Evolutionary conservation across 2,329 filamentous ascomycete species (phyloP).

Genomic region (Verticillium klebahnii): DNA sequence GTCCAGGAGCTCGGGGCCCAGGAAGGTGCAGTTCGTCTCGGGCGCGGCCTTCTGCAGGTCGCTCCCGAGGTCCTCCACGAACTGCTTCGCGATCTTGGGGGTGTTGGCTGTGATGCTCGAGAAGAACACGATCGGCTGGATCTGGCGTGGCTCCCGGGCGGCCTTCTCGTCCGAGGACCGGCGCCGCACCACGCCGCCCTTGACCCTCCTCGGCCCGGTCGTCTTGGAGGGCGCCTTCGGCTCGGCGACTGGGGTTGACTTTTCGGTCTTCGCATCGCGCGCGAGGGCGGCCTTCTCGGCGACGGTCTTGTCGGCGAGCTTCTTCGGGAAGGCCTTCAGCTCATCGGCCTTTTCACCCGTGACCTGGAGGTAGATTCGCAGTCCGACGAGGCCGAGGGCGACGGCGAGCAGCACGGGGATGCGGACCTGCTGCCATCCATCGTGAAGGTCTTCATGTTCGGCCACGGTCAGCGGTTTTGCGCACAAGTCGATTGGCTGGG

Average conservation of each 20-base stretch:
- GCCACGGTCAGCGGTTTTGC: neutral
- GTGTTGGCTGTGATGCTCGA: conserved; percentile 84
- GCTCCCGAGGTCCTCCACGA: conserved; percentile 51
- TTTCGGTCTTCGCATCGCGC: conserved; percentile 7
- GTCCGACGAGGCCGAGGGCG: conserved; percentile 7
- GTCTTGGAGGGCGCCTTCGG: conserved; percentile 24
- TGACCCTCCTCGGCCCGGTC: conserved; percentile 44
- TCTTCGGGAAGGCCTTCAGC: conserved; percentile 9
- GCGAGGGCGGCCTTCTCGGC: conserved; percentile 7
- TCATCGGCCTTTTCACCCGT: conserved; percentile 7
- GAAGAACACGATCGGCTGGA: conserved; percentile 81
- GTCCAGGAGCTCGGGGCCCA: conserved; percentile 65
- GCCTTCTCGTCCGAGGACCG: conserved; percentile 5
- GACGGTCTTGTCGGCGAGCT: conserved; percentile 6
- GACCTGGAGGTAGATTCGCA: conserved; percentile 12
- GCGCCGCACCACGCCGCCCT: conserved; percentile 30
- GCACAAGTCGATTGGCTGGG: neutral
- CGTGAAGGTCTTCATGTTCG: conserved; percentile 6
- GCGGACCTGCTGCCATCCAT: conserved; percentile 13
- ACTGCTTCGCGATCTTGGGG: conserved; percentile 63
- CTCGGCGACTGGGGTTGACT: conserved; percentile 8
- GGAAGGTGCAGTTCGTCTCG: conserved; percentile 32
- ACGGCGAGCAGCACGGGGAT: conserved; percentile 11
- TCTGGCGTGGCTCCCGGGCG: conserved; percentile 33
- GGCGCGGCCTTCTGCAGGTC: conserved; percentile 45